Conservation (phyloP, 352 stramenopile species). For the Pythium angustatum region DNA sequence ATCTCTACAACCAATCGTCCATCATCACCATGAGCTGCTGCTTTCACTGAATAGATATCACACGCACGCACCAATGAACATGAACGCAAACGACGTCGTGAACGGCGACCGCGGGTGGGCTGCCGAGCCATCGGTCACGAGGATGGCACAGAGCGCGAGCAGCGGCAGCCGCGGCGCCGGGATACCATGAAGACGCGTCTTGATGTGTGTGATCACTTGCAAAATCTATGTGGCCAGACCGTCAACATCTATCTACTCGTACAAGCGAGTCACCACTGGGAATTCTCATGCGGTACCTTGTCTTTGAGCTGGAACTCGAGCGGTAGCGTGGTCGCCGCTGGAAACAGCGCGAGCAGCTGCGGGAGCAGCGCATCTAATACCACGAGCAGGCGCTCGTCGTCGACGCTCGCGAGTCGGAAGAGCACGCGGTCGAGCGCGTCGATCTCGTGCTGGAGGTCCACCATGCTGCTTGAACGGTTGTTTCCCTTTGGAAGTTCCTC, state of each 20-base stretch:
- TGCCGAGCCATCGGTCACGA: constrained; percentile 21
- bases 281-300: constrained; percentile 67
- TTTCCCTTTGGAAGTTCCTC: constrained; percentile 1
- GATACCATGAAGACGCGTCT: constrained; percentile 68
- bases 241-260: too few relatives aligned
- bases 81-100: constrained; percentile 64
- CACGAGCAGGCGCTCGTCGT: constrained; percentile 61
- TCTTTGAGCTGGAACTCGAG: constrained; percentile 58
- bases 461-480: background rate
- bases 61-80: constrained; percentile 63
- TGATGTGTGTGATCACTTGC: constrained; percentile 71
- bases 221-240: too few relatives aligned
- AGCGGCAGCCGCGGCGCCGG: constrained; percentile 50
- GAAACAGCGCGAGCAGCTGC: constrained; percentile 67
- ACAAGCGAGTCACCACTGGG: too few relatives aligned
- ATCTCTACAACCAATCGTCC: constrained; percentile 40
- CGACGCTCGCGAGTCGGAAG: constrained; percentile 70
- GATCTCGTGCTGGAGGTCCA: constrained; percentile 48
- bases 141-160: constrained; percentile 42
- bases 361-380: constrained; percentile 70
- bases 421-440: constrained; percentile 75
- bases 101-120: constrained; percentile 36
- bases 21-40: background rate
- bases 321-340: constrained; percentile 34
- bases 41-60: background rate